Evolutionary conservation across 2,329 filamentous ascomycete genomes (phyloP), one percentile per base, ranked within the genome.

Genomic region (Ceratocystis diversiconidia): DNA sequence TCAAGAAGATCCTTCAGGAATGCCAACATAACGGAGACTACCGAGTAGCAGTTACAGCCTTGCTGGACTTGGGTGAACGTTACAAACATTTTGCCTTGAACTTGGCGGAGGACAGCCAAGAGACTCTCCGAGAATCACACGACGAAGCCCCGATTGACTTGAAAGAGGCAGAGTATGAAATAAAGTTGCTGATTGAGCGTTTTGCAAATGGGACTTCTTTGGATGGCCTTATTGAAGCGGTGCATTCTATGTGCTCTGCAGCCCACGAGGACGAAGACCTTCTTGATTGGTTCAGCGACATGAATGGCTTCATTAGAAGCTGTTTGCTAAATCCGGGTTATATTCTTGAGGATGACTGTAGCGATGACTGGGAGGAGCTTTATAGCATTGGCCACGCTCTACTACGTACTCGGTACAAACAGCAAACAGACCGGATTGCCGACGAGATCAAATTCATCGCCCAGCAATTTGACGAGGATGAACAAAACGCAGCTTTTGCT

Each of bases 1-100:
- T 99, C 70, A 99, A 85, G 85, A 97, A 97, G 84, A 95, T 97
- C 88, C 79, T 99, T 48, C 85, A 96, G 59, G 94, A 99, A 76
- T 91, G 95, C 71, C 94, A 99, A 77, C 89, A 92, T 66, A 94
- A 97, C 73, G 84, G 89, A 67, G 92, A 99, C 72, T 99, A 97
- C 76, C 86, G 92, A 70, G 83, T 88, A 75, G 94, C 94, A n/a
- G 87, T 99, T 69, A 85, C 91, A 71, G 95, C 92, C 2, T 79
- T 99, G 5, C 82, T 99, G 36, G 80, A 84, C 52, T 80, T 99
- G 61, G 91, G 90, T 5, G 91, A 96, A 77, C 84, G 86, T 70
- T 99, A 99, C 72, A 85, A 84, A 68, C 82, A 84, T 61, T 91
- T 96, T 72, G 83, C 86, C 65, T 87, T 82, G 73, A 78, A 79